Conservation (phyloP, 2,329 filamentous ascomycete species). For the Bimuria novae-zelandiae region DNA sequence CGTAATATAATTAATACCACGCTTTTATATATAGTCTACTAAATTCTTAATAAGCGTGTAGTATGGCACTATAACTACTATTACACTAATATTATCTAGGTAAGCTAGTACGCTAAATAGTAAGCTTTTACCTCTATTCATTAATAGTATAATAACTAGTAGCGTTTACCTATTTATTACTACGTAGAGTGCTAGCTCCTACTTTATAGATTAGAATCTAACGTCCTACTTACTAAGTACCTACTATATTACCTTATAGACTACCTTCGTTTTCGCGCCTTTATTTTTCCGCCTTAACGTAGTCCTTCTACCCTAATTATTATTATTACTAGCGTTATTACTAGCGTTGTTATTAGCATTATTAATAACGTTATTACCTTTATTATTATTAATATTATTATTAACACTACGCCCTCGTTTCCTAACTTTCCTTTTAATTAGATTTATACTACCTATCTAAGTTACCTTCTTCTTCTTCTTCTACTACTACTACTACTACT, state of each 20-base stretch:
- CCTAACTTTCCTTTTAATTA: too few species aligned
- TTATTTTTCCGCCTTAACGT: too few species aligned
- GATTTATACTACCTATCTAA: too few species aligned
- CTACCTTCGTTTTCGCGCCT: not conserved
- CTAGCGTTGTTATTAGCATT: too few species aligned
- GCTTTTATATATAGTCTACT: slow-evolving; percentile 4
- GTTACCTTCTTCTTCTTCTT: too few species aligned
- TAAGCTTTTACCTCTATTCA: slow-evolving; percentile 19
- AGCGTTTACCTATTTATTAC: slow-evolving; percentile 3
- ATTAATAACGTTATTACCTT: too few species aligned
- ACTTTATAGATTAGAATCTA: not conserved
- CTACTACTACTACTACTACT: too few species aligned
- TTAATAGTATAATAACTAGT: slow-evolving; percentile 19
- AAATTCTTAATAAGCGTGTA: slow-evolving; percentile 14
- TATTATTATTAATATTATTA: not conserved
- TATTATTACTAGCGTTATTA: too few species aligned
- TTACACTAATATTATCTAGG: slow-evolving; percentile 15
- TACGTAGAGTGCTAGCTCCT: not conserved
- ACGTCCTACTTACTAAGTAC: not conserved
- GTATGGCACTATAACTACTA: slow-evolving; percentile 20
- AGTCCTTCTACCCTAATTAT: too few species aligned
- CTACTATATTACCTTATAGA: not conserved
- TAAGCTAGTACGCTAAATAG: slow-evolving; percentile 23
- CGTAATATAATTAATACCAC: slow-evolving; percentile 6
- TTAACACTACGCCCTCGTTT: too few species aligned